Evolutionary conservation across 192 early-diverging fungal species (phyloP).

Genomic region (Spizellomyces sp.): DNA sequence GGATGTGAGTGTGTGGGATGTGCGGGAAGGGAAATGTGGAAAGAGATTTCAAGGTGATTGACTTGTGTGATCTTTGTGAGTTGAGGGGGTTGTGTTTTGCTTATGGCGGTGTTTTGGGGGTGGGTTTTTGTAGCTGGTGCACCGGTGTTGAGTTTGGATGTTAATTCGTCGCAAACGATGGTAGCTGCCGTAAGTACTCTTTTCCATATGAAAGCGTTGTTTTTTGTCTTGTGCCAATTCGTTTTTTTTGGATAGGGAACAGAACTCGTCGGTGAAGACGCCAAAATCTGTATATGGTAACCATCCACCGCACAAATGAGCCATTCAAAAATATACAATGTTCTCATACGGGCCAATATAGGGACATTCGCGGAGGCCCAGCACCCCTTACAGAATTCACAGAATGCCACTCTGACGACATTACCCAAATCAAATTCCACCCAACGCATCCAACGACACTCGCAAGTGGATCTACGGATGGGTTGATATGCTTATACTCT

Average conservation of each 20-base stretch:
- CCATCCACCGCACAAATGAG: neutral
- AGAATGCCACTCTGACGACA: constrained; percentile 59
- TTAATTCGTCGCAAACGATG: constrained; percentile 33
- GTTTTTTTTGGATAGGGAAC: constrained; percentile 34
- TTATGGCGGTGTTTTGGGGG: neutral
- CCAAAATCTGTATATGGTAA: constrained; percentile 47
- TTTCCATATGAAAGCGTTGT: neutral
- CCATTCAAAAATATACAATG: neutral
- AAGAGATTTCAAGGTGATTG: constrained; percentile 11
- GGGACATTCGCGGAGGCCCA: constrained; percentile 38
- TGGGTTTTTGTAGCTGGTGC: constrained; percentile 22
- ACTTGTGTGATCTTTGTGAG: neutral
- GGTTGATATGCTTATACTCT: constrained; percentile 73
- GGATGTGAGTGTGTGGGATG: constrained; percentile 34
- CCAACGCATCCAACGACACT: constrained; percentile 38
- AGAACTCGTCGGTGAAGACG: constrained; percentile 45
- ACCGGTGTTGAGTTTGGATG: constrained; percentile 39
- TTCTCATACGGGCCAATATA: neutral
- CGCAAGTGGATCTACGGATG: constrained; percentile 53
- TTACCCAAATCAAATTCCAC: constrained; percentile 56
- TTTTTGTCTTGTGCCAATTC: neutral
- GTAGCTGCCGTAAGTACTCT: constrained; percentile 48
- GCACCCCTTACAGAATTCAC: constrained; percentile 33
- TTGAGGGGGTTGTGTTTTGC: neutral
- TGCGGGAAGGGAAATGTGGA: constrained; percentile 14